Evolutionary conservation across 2,329 filamentous ascomycete genomes (phyloP), one percentile per base, ranked within the genome.

Genomic region (Colletotrichum sp.): DNA sequence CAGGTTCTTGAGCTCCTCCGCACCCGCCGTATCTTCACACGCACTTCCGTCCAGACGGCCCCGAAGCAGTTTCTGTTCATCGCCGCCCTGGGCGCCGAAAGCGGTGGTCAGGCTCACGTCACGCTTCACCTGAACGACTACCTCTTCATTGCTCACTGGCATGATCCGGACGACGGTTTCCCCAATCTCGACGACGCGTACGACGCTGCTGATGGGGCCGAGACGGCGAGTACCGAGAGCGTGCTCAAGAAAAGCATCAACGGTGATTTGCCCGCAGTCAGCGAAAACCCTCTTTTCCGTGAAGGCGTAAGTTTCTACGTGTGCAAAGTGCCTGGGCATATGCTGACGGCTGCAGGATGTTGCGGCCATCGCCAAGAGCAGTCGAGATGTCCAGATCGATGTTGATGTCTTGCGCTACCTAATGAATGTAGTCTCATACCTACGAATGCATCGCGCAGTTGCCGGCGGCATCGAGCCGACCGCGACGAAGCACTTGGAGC

Each of bases 121-220:
- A 89, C 87, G 26, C 84, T 84, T 36, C 89, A 95, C 78, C 81
- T 93, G 83, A 97, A 96, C 79, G 95, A 98, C 74, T 92, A 94
- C 77, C 93, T 98, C 78, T 95, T 96, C 81, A 92, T 98, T 73
- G 96, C 95, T 1, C 96, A 98, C 83, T 95, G 93, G 86, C 96
- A 98, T 80, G 90, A 93, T 73, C 88, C 90, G 0, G 88, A 90
- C 2, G 92, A 96, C 81, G 95, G 94, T 0, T 94, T 96, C 76
- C 89, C 92, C 6, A 94, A 97, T 77, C 83, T 96, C 1, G 94
- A 97, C 75, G 93, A 95, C 43, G 85, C 84, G 24, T 85, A 87
- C 28, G 77, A 81, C n/a, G 81, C 83, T 28, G 80, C 80, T 30
- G 82, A 81, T 34, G 80, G 79, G 28, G 78, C 77, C 14, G 81